Percentiles rank a stretch among this genome's conserved stretches.
These are phyloP conservation scores for Metroxylon sagu DNA, from an alignment of 176 grass and related monocot genomes.

Conservation along the genomic window DNA sequence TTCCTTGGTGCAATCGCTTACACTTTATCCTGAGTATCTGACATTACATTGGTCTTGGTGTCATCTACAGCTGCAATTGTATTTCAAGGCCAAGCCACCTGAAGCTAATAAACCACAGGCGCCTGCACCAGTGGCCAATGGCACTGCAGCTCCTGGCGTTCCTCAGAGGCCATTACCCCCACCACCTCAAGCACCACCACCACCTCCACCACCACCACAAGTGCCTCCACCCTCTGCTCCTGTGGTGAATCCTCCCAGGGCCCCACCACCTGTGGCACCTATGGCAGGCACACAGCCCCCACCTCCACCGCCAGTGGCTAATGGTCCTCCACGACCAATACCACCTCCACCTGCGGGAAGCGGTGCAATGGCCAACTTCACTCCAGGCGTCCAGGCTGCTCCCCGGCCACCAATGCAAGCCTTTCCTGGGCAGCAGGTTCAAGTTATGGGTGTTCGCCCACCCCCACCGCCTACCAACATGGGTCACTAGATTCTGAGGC, in stretches of 20 bases:
- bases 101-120: slow-evolving; percentile 65
- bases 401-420: slow-evolving; percentile 47
- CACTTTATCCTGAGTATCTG: neutral
- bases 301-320: slow-evolving; percentile 51
- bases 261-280: slow-evolving; percentile 34
- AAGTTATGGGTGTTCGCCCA: slow-evolving; percentile 7
- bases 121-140: slow-evolving; percentile 54
- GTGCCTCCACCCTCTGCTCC: slow-evolving; percentile 37
- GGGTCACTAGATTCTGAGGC: neutral
- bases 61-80: slow-evolving; percentile 64
- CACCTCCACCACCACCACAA: slow-evolving; percentile 27
- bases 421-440: slow-evolving; percentile 47
- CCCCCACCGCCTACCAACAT: slow-evolving; percentile 3
- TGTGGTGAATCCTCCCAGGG: slow-evolving; percentile 54
- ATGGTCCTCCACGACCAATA: slow-evolving; percentile 63
- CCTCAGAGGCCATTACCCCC: slow-evolving; percentile 47
- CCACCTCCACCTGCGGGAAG: slow-evolving; percentile 43
- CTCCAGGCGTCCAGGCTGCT: slow-evolving; percentile 35
- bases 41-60: neutral
- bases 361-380: slow-evolving; percentile 52
- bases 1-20: too few relatives aligned
- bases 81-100: slow-evolving; percentile 73
- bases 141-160: slow-evolving; percentile 45
- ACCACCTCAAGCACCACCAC: slow-evolving; percentile 37
- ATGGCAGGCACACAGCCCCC: slow-evolving; percentile 38